These are phyloP conservation scores for Amanita phalloides DNA, from an alignment of 768 basidiomycete species.

Conservation along the genomic window DNA sequence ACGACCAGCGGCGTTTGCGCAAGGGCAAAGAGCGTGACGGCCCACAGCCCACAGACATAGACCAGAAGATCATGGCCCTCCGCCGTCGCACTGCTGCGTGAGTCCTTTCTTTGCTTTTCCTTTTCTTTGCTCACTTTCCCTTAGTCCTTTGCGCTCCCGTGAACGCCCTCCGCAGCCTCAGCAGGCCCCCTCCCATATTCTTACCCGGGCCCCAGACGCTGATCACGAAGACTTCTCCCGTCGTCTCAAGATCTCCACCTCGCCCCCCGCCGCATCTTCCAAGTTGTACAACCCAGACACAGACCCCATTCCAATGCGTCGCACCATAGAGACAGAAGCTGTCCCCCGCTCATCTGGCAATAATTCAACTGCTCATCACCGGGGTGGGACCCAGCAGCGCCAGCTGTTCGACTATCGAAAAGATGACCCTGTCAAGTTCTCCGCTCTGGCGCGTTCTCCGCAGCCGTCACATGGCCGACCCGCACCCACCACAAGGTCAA, in stretches of 20 bases:
- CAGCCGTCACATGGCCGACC: conserved; percentile 23
- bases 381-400: conserved; percentile 21
- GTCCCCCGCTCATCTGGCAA: conserved; percentile 16
- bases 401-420: conserved; percentile 85
- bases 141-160: not conserved
- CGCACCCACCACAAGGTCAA: conserved; percentile 45
- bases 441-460: conserved; percentile 45
- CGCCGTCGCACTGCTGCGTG: conserved; percentile 56
- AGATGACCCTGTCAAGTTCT: conserved; percentile 86
- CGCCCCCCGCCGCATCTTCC: conserved; percentile 22
- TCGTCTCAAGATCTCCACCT: conserved; percentile 53
- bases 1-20: conserved; percentile 17
- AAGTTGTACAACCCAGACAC: conserved; percentile 69
- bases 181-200: conserved; percentile 21
- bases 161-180: conserved; percentile 10
- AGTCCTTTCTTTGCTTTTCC: conserved; percentile 13
- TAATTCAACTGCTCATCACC: conserved; percentile 8
- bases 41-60: conserved; percentile 33
- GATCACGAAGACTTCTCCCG: conserved; percentile 70
- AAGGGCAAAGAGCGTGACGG: conserved; percentile 34
- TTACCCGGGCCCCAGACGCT: conserved; percentile 33
- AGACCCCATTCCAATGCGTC: conserved; percentile 52
- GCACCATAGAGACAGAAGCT: conserved; percentile 54
- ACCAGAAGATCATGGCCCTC: conserved; percentile 54
- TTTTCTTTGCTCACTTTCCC: not conserved